Base-by-base conservation (phyloP, 768 basidiomycete species). In the Mrakia frigida region DNA sequence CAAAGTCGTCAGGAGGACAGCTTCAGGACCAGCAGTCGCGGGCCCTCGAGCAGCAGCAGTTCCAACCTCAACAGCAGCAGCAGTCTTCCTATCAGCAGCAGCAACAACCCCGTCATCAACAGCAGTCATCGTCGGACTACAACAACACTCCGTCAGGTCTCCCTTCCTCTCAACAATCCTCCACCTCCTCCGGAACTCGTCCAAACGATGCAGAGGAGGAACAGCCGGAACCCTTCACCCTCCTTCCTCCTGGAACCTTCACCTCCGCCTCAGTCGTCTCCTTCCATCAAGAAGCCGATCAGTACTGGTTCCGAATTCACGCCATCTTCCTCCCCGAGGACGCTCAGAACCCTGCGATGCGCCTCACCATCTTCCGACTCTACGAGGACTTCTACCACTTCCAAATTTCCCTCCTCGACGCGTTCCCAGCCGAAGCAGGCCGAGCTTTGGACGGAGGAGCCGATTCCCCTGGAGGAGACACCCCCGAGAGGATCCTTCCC, bases 321-420 rank as follows among this genome's bases (percentile, higher is more conserved):
- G 94, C 92, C 74, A 83, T 90, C 76, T 98, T 90, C 84, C 91
- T 95, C 79, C 93, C 95, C 0, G 93, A 91, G 80, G 87, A 87
- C 77, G 86, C 86, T 13, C 63, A 80, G 3, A 79, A 81, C 18
- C 86, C 87, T 16, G 88, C 91, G 18, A 90, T 88, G 79, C 89
- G 90, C 46, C 89, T 98, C 75, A 89, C 94, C 79, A 87, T 98
- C 61, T 99, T 96, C 85, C 89, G 97, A 70, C 90, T 92, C 35
- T 99, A 99, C 86, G 92, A 95, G 81, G 96, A 99, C 83, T 99
- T 99, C 83, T 98, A 96, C 84, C 92, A 95, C 81, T 98, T 98
- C 84, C 97, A 99, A 82, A 91, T 97, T 74, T 86, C 88, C 6
- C 88, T 99, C 33, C 88, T 98, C 78, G 88, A 94, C 65, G 86